A percentile compares a stretch with the other conserved stretches of the same genome.
These are phyloP conservation scores for Clitopilus hobsonii DNA, from an alignment of 768 basidiomycete genomes.

Conservation along the genomic window DNA sequence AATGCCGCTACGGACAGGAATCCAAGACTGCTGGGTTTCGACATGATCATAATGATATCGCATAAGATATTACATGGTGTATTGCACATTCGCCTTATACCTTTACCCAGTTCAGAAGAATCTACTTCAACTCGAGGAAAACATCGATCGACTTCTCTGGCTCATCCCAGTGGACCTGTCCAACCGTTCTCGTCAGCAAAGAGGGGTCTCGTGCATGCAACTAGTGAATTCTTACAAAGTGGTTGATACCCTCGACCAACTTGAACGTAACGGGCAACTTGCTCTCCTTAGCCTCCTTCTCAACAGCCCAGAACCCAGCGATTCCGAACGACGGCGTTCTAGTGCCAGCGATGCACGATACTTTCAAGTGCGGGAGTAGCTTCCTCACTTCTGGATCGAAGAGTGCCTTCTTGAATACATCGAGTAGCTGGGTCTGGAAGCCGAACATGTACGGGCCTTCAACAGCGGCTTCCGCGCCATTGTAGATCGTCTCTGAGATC, in stretches of 20 bases:
- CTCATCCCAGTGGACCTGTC: constrained; percentile 20
- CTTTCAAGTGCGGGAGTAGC: constrained; percentile 14
- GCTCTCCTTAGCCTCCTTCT: constrained; percentile 13
- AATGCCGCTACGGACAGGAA: too few relatives aligned
- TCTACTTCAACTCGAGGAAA: neutral
- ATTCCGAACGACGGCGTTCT: constrained; percentile 14
- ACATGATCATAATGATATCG: too few relatives aligned
- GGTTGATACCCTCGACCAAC: constrained; percentile 12
- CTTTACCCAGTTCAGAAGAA: too few relatives aligned
- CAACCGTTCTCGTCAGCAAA: neutral
- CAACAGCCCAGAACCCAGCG: constrained; percentile 13
- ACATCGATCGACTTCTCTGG: constrained; percentile 9
- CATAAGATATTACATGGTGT: too few relatives aligned
- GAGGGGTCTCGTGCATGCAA: too few relatives aligned
- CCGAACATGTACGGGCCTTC: constrained; percentile 16
- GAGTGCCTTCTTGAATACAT: constrained; percentile 17
- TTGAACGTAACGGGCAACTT: constrained; percentile 7
- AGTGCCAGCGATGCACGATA: constrained; percentile 9
- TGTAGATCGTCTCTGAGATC: constrained; percentile 7
- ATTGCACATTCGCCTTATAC: too few relatives aligned
- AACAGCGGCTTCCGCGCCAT: constrained; percentile 6
- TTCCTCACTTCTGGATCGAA: constrained; percentile 6
- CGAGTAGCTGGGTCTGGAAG: constrained; percentile 10
- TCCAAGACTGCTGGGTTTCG: too few relatives aligned
- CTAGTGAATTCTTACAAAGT: constrained; percentile 13